phyloP scores from a whole-genome alignment of 176 grass and related monocot genomes.

The Hsuehochloa calcarea region DNA sequence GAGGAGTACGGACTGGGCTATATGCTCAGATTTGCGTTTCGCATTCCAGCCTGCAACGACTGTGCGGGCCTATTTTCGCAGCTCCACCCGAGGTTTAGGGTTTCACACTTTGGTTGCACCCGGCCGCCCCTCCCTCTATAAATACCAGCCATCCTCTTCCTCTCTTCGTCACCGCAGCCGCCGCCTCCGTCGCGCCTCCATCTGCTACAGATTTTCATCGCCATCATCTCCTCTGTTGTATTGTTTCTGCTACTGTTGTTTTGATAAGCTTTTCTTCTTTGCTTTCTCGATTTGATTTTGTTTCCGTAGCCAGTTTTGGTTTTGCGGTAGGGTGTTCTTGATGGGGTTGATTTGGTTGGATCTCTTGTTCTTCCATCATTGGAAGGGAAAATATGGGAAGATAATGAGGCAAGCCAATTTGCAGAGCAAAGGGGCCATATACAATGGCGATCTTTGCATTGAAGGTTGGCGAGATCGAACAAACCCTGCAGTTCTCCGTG shows the following conservation, averaged over 20 bases:
- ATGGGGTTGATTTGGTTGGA: no score
- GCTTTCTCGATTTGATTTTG: background rate
- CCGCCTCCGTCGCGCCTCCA: background rate
- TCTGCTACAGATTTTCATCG: background rate
- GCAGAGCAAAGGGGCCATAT: conserved; percentile 8
- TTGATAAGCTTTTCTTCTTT: background rate
- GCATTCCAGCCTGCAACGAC: background rate
- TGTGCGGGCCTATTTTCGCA: background rate
- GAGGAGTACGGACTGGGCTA: background rate
- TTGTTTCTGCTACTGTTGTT: background rate
- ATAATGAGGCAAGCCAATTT: conserved; percentile 28
- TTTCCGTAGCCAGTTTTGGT: background rate
- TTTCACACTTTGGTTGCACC: background rate
- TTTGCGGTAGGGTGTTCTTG: background rate
- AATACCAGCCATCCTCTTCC: background rate
- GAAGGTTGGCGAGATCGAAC: conserved; percentile 57
- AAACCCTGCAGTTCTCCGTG: conserved; percentile 56
- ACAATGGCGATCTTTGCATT: conserved; percentile 60
- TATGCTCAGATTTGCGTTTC: background rate
- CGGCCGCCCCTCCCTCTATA: background rate
- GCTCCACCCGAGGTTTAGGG: background rate
- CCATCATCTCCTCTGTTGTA: no score
- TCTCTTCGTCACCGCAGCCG: background rate
- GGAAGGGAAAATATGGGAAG: background rate
- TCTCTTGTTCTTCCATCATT: background rate